Evolutionary conservation across 202 grass and related monocot genomes (phyloP), one percentile per base, ranked within the genome.

Genomic region (Schoenoplectus triqueter): DNA sequence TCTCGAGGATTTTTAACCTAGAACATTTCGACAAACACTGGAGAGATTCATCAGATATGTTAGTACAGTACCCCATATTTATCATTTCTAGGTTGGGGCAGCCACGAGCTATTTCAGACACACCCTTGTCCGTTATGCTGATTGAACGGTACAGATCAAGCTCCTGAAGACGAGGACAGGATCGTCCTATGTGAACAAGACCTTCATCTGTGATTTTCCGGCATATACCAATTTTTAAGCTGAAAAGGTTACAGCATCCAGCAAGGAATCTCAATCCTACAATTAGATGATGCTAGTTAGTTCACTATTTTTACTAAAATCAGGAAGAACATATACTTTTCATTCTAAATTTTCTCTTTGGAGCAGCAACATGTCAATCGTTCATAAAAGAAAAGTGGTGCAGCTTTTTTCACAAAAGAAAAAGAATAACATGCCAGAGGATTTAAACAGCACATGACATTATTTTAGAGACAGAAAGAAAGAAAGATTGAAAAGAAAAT

Each of bases 151-250:
- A 98, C 85, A 95, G 31, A 87, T 98, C 92, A 73, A 98, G 86
- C 22, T 93, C 95, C 80, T 85, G 84, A 42, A 98, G 91, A 61
- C 84, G 62, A 41, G 89, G 31, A 48, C 95, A 95, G 59, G 65
- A 81, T 73, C 78, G 89, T 56, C 92, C 92, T 69, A 98, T 69
- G 47, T 90, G 78, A 44, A 81, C 80, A 73, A 98, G 91, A 11
- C 92, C 92, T 86, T 93, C 88, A 65, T 90, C 92, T 64, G 73
- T 88, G 86, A 95, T 95, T 75, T 75, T 93, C 88, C 88, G 81
- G 85, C 92, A 98, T 78, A 95, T 93, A 17, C 89, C 92, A 87
- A 95, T 86, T 86, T 98, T 98, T 66, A 98, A 85, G 78, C 84
- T 95, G 40, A 85, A 83, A 48, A 98, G 92, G 46, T 90, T 93